Evolutionary conservation across 2,329 filamentous ascomycete species (phyloP).

Genomic region (Xylariales sp.): DNA sequence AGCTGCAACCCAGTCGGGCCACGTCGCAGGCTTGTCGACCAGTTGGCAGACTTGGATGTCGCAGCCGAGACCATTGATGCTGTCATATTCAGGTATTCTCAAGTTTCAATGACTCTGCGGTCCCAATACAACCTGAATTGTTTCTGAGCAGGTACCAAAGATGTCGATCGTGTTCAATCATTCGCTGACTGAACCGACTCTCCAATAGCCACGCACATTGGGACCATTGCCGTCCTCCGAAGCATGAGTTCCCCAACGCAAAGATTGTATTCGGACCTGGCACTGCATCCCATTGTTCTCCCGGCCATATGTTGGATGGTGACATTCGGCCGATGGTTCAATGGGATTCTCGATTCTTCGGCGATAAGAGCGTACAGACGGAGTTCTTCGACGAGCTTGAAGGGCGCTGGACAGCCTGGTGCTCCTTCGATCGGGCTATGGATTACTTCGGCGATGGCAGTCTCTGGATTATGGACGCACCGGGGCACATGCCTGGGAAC

Average conservation of each 20-base stretch:
- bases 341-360: conserved; percentile 2
- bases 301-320: conserved; percentile 1
- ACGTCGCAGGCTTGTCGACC: not conserved
- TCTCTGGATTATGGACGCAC: not conserved
- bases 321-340: not conserved
- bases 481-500: conserved; percentile 2
- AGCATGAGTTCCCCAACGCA: not conserved
- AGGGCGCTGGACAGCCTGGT: not conserved
- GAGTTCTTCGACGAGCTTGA: not conserved
- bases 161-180: too few species aligned
- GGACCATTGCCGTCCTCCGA: conserved; percentile 2
- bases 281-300: not conserved
- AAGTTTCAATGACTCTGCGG: not conserved
- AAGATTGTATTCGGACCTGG: not conserved
- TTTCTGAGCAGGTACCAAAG: not conserved
- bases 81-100: conserved; percentile 1
- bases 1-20: conserved; percentile 1
- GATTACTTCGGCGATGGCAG: conserved; percentile 3
- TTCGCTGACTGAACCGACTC: not conserved
- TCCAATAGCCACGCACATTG: conserved; percentile 4
- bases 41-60: not conserved
- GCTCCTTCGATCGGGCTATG: not conserved
- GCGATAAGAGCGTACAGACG: not conserved
- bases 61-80: not conserved
- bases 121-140: too few species aligned